Base-by-base conservation (phyloP, 345 rosid species). In the Euphorbia pulcherrima region DNA sequence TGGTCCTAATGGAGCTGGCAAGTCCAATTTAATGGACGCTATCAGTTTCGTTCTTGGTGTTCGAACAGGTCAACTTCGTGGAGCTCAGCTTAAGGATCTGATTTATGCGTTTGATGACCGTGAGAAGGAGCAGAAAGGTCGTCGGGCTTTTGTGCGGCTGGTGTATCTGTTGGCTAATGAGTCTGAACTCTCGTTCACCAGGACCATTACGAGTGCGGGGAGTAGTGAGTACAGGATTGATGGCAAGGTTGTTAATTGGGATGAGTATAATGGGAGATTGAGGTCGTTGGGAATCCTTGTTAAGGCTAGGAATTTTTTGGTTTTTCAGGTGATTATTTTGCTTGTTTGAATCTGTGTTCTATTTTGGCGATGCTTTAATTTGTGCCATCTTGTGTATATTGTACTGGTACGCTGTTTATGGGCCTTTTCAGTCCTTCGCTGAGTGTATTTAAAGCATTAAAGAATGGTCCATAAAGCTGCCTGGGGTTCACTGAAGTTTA, bases 1-100 rank as follows among this genome's bases (percentile, higher is more conserved):
- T 44, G 99, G 99, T 37, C 99, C 99, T 30, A 94, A 94, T 78
- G 99, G 99, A 6, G 84, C 99, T 4, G 99, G 99, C 17, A 94
- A 94, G 75, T 94, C 97, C 26, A 94, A 94, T 77, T 85, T 94
- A 50, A 94, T 94, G 99, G 99, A 94, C 74, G 99, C 99, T 2
- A 94, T 94, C 41, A 94, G 99, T 80, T 94, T 94, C 78, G 97
- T 94, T 20, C 92, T 94, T 12, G 99, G 99, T 1, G 96, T 94
- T 69, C 97, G 99, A 9, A 81, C 97, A 0, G 98, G 91, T 20
- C 99, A 94, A 35, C 97, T 93, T 53, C 96, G 99, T 35, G 99
- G 99, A 16, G 81, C 92, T 54, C 99, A 91, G 85, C 88, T 94
- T 60, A 91, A 84, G 85, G 99, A 94, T 77, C 88, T 91, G 9